Conservation (phyloP, 495 filamentous ascomycete genomes). For the Saxophila tyrrhenica region DNA sequence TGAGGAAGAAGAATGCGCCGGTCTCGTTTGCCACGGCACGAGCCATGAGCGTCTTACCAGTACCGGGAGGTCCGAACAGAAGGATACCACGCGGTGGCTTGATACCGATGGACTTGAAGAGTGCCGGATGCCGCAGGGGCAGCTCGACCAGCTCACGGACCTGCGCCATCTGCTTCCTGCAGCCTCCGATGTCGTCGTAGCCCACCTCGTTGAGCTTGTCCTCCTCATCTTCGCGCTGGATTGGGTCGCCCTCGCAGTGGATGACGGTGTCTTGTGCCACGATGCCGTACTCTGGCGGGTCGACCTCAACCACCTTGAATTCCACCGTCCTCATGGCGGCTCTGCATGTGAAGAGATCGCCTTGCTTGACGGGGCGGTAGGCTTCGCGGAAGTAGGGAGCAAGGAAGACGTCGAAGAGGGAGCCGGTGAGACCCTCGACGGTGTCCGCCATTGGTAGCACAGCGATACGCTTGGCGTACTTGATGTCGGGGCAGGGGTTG, state of each 20-base stretch:
- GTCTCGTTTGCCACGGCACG: slow-evolving; percentile 98
- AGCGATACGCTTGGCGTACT: slow-evolving; percentile 99
- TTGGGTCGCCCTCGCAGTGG: slow-evolving; percentile 96
- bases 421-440: slow-evolving; percentile 92
- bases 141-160: slow-evolving; percentile 97
- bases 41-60: slow-evolving; percentile 98
- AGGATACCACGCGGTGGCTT: slow-evolving; percentile 98
- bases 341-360: slow-evolving; percentile 91
- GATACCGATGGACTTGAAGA: slow-evolving; percentile 99
- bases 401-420: slow-evolving; percentile 96
- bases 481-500: slow-evolving; percentile 99
- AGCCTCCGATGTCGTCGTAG: slow-evolving; percentile 98
- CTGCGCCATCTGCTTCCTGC: slow-evolving; percentile 99
- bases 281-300: slow-evolving; percentile 95
- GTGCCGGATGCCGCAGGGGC: slow-evolving; percentile 87
- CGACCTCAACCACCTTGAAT: slow-evolving; percentile 98
- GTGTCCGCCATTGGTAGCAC: slow-evolving; percentile 98
- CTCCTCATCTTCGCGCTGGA: slow-evolving; percentile 97
- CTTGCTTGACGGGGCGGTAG: slow-evolving; percentile 91
- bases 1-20: slow-evolving; percentile 97
- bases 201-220: slow-evolving; percentile 98
- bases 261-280: slow-evolving; percentile 98
- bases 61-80: slow-evolving; percentile 94
- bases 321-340: slow-evolving; percentile 98
- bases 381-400: slow-evolving; percentile 99